phyloP scores from a whole-genome alignment of 2,329 filamentous ascomycete species.

The Drechslera avenae region DNA sequence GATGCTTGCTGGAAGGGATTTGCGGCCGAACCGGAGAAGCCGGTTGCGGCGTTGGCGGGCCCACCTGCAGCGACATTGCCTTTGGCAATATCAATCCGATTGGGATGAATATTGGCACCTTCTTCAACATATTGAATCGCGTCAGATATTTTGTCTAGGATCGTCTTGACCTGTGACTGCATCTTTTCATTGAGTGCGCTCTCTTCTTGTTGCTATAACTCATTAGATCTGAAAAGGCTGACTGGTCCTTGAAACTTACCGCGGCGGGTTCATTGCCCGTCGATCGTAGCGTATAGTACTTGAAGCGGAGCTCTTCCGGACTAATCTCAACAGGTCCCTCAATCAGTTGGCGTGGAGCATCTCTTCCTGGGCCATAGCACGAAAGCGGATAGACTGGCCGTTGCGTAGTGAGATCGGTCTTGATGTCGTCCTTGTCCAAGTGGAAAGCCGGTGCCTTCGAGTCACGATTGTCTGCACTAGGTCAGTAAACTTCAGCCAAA shows the following conservation, averaged over 20 bases:
- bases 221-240: constrained; percentile 12
- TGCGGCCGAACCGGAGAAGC: constrained; percentile 14
- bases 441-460: constrained; percentile 29
- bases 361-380: constrained; percentile 76
- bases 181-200: constrained; percentile 64
- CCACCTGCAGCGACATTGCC: constrained; percentile 23
- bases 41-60: constrained; percentile 9
- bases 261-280: constrained; percentile 64
- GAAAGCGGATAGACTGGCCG: constrained; percentile 85
- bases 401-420: constrained; percentile 69
- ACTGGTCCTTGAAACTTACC: constrained; percentile 45
- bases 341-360: constrained; percentile 82
- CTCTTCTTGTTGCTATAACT: constrained; percentile 64
- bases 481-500: background rate
- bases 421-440: constrained; percentile 40
- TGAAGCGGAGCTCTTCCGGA: constrained; percentile 80
- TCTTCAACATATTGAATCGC: constrained; percentile 56
- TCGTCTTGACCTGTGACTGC: constrained; percentile 74
- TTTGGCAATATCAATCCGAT: constrained; percentile 40
- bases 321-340: constrained; percentile 84
- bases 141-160: constrained; percentile 70
- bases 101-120: constrained; percentile 43
- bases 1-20: constrained; percentile 37
- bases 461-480: constrained; percentile 23
- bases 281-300: constrained; percentile 69